Evolutionary conservation across 192 early-diverging fungal species (phyloP).

Genomic region (Anaeromyces robustus): DNA sequence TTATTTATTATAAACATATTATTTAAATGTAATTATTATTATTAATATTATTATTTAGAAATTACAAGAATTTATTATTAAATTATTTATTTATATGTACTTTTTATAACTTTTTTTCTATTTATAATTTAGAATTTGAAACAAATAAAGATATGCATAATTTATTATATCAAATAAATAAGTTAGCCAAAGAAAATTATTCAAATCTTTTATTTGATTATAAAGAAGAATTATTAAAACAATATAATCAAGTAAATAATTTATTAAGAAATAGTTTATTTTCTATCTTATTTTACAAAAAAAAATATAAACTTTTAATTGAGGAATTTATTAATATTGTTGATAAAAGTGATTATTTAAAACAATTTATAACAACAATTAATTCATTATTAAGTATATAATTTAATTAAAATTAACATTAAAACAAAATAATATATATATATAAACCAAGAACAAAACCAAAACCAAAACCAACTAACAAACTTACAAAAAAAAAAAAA

Average conservation of each 20-base stretch:
- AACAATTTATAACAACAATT: background rate
- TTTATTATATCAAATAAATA: background rate
- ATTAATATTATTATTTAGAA: no score
- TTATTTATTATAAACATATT: no score
- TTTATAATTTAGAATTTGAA: background rate
- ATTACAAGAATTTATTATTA: no score
- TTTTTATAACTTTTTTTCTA: no score
- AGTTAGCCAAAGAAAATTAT: background rate
- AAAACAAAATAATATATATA: no score
- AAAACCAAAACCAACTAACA: no score
- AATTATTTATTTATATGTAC: no score
- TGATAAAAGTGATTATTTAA: background rate
- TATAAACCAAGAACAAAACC: no score
- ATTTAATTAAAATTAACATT: background rate
- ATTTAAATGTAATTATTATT: no score
- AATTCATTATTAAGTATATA: background rate
- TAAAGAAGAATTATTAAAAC: background rate
- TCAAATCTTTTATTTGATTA: background rate
- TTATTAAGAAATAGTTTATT: background rate
- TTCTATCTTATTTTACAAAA: background rate
- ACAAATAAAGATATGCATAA: background rate
- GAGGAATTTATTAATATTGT: background rate
- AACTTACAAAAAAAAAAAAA: no score
- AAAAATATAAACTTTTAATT: background rate
- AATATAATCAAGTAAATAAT: background rate